A percentile compares a stretch with the other conserved stretches of the same genome.
Evolutionary conservation across 1,139 yeast genomes (phyloP).

Genomic region (Candida labiduridarum): DNA sequence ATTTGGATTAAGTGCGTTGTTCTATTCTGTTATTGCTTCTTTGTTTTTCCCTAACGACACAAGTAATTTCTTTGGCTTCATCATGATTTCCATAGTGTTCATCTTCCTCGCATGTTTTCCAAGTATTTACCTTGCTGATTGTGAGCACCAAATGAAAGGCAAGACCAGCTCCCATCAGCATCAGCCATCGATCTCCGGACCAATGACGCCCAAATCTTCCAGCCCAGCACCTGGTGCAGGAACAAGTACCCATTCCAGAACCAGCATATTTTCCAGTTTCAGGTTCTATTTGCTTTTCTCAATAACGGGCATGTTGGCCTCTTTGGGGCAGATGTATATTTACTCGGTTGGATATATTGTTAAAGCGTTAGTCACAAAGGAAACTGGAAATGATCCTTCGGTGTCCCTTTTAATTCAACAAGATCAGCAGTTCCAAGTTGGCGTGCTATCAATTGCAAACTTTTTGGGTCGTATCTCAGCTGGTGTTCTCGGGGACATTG

Average conservation of each 20-base stretch:
- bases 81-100: conserved; percentile 42
- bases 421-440: conserved; percentile 60
- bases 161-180: conserved; percentile 2
- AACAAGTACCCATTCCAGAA: not conserved
- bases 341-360: conserved; percentile 65
- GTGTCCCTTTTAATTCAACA: conserved; percentile 39
- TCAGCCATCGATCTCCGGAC: not conserved
- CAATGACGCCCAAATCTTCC: not conserved
- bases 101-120: conserved; percentile 51
- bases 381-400: not conserved
- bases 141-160: conserved; percentile 26
- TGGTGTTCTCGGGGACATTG: conserved; percentile 55
- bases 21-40: conserved; percentile 53
- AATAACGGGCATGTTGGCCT: conserved; percentile 53
- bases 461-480: conserved; percentile 55
- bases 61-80: conserved; percentile 47
- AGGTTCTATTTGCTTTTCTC: conserved; percentile 54
- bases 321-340: conserved; percentile 64
- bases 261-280: conserved; percentile 27
- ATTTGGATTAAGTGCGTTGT: conserved; percentile 61
- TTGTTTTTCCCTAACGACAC: conserved; percentile 55
- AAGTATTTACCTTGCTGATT: conserved; percentile 46
- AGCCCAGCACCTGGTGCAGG: not conserved
- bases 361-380: conserved; percentile 46
- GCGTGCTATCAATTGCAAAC: conserved; percentile 55